These are phyloP conservation scores for Malassezia restricta DNA, from an alignment of 1,284 basidiomycete genomes.

Conservation along the genomic window DNA sequence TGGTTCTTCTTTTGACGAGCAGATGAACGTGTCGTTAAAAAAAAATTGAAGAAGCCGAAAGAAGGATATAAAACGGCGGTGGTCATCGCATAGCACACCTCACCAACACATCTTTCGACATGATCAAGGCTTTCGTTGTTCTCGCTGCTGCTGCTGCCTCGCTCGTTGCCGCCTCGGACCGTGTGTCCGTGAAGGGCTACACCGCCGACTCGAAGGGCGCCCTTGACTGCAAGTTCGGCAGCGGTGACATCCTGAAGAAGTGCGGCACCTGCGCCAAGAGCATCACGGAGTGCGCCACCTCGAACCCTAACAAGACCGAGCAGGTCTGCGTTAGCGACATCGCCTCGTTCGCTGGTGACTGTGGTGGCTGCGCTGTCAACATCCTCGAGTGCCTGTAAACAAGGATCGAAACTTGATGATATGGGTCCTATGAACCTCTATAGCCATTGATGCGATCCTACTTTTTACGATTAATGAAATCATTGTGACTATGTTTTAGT, in stretches of 20 bases:
- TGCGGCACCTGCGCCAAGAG: constrained; percentile 12
- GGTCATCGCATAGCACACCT: too few relatives aligned
- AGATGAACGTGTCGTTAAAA: too few relatives aligned
- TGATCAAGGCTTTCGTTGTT: constrained; percentile 7
- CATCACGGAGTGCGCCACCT: constrained; percentile 9
- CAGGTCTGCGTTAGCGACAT: constrained; percentile 1
- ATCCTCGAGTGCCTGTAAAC: constrained; percentile 12
- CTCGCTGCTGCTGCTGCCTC: not conserved
- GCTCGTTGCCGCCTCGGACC: not conserved
- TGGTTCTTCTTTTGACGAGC: too few relatives aligned
- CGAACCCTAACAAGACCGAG: not conserved
- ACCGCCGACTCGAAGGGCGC: not conserved
- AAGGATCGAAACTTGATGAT: too few relatives aligned
- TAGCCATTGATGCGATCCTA: too few relatives aligned
- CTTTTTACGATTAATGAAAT: too few relatives aligned
- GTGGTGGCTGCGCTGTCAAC: constrained; percentile 13
- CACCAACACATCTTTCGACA: not conserved
- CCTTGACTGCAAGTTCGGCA: constrained; percentile 13
- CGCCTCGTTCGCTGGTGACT: constrained; percentile 4
- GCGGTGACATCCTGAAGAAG: constrained; percentile 9
- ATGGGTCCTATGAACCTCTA: too few relatives aligned
- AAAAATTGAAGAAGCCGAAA: too few relatives aligned
- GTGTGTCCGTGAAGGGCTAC: constrained; percentile 7
- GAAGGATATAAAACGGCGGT: too few relatives aligned
- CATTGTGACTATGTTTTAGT: too few relatives aligned